Base-by-base conservation (phyloP, 1,284 basidiomycete genomes). In the Sporisorium graminicola region DNA sequence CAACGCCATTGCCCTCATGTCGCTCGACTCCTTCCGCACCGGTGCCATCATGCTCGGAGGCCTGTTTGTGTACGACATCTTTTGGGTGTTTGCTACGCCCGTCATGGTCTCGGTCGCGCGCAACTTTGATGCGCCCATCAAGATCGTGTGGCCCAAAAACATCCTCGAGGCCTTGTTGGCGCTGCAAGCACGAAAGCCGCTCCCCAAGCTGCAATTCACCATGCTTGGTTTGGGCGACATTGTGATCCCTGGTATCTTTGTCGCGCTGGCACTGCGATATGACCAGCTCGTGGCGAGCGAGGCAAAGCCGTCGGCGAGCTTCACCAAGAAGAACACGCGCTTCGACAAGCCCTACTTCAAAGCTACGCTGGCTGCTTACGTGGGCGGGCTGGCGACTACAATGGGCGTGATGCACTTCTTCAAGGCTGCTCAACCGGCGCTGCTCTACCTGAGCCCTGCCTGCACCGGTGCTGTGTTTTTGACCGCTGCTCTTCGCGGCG, bases 151-250 rank as follows among this genome's bases (percentile, higher is more conserved):
- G 86, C 87, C 47, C 87, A 86, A 44, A 86, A 89, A 80, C 61
- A 64, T 83, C 7, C 16, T 77, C 35, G 67, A 78, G 1, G 75
- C 68, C 1, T 5, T 77, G 5, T 20, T 27, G 20, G 70, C 75
- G 22, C 50, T 74, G 3, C 55, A 51, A 26, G 49, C 61, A 13
- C 47, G 61, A 20, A 54, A 65, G 27, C 54, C 64, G 13, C 49
- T 65, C 50, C 68, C 78, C 27, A 68, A 83, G 52, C 81, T 84
- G 53, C 93, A 94, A 12, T 93, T 91, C 85, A 93, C 94, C 42
- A 93, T 98, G 91, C 91, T 99, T 27, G 96, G 96, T 6, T 88
- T 98, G 43, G 94, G 96, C 31, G 94, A 95, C 84, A 91, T 96
- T 62, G 93, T 96, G 26, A 89, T 95, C 42, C 94, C 94, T 0